Evolutionary conservation across 768 basidiomycete genomes (phyloP), one percentile per base, ranked within the genome.

Genomic region (Mycena epipterygia): DNA sequence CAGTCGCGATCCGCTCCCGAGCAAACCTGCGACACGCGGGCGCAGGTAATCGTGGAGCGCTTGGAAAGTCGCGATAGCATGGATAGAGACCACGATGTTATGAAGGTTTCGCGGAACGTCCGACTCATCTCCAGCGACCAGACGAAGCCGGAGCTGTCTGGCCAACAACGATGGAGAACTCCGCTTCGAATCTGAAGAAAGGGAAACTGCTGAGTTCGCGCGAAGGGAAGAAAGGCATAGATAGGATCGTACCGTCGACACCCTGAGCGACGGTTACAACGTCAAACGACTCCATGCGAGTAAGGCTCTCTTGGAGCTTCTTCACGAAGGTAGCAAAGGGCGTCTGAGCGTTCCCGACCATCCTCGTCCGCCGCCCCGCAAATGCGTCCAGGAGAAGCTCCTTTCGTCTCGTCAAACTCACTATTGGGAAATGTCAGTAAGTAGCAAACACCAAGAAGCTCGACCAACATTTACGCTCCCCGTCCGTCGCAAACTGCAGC

Each of bases 1-100:
- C 30, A 97, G 81, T 17, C 96, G 89, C 21, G 90, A 90, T 32
- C 87, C 85, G 65, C 87, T 84, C 12, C 87, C 86, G 58, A 92
- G 79, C 27, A 93, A 78, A 0, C 95, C 94, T 8, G 95, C 85
- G 35, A 98, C 92, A 5, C 95, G 89, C 29, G 97, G 97, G 1
- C 96, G 92, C 16, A 99, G 89, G 79, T 98, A 99, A 79, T 98
- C 97, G 76, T 98, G 95, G 33, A 99, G 87, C 1, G 97, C 96
- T 79, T 98, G 96, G 88, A 99, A 96, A 1, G 96, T 98, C 1
- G 98, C 97, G 71, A 99, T 98, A 8, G 97, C 97, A 78, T 99
- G 97, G 70, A 99, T 99, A 9, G 97, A 98, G 25, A 99, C 95
- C 42, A 96, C 95, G 76, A 99, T 94, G 74, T 95, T 96, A 76